phyloP scores from a whole-genome alignment of 2,329 filamentous ascomycete species.

The Cercospora zeae-maydis region DNA sequence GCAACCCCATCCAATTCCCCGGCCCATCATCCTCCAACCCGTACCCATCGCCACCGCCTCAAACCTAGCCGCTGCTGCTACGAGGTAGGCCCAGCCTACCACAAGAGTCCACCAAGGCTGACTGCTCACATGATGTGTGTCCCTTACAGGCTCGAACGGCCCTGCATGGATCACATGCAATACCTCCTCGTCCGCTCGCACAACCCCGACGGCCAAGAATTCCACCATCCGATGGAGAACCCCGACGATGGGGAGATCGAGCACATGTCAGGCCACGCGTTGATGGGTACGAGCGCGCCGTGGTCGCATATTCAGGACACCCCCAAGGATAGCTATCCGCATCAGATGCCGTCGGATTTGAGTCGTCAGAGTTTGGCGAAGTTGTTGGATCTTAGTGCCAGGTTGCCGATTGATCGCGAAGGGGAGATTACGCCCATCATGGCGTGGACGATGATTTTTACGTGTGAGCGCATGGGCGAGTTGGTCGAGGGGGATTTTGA shows the following conservation, averaged over 20 bases:
- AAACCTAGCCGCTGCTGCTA: constrained; percentile 22
- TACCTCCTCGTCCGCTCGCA: constrained; percentile 63
- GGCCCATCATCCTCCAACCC: constrained; percentile 44
- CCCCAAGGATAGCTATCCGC: constrained; percentile 56
- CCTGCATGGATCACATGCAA: constrained; percentile 88
- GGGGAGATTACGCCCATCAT: constrained; percentile 93
- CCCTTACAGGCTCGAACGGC: constrained; percentile 71
- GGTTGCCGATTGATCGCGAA: constrained; percentile 66
- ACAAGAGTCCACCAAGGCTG: constrained; percentile 27
- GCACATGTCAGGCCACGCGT: constrained; percentile 71
- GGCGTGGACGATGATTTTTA: constrained; percentile 81
- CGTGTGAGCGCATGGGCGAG: constrained; percentile 65
- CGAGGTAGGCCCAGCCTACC: constrained; percentile 19
- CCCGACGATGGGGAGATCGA: constrained; percentile 56
- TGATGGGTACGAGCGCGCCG: constrained; percentile 90
- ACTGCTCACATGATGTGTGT: constrained; percentile 23
- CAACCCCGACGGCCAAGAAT: constrained; percentile 40
- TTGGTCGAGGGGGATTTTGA: constrained; percentile 41
- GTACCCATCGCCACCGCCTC: constrained; percentile 62
- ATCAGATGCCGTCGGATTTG: constrained; percentile 71
- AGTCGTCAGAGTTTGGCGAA: constrained; percentile 73
- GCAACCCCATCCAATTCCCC: constrained; percentile 30
- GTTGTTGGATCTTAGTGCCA: constrained; percentile 77
- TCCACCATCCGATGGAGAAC: constrained; percentile 40
- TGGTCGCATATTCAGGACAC: constrained; percentile 57